phyloP scores from a whole-genome alignment of 768 basidiomycete species.

The Psilocybe cyanescens region DNA sequence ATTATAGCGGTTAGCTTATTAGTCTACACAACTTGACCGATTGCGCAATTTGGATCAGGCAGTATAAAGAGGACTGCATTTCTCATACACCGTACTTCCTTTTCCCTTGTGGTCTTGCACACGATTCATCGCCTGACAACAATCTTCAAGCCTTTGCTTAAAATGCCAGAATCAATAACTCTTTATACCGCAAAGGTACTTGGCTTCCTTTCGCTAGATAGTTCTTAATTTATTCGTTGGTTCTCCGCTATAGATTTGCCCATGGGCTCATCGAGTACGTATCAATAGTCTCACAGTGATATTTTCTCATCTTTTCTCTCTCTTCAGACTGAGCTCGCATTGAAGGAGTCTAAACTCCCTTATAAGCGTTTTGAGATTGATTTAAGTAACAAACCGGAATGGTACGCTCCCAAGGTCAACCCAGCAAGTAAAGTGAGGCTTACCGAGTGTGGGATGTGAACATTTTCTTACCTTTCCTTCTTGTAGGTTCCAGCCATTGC shows the following conservation, averaged over 20 bases:
- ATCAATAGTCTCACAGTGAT: background rate
- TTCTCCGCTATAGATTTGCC: constrained; percentile 49
- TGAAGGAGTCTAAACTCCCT: constrained; percentile 54
- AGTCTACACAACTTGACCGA: background rate
- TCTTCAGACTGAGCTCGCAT: constrained; percentile 58
- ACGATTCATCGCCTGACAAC: background rate
- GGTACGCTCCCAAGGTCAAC: constrained; percentile 70
- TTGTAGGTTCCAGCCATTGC: constrained; percentile 59
- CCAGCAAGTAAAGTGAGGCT: constrained; percentile 61
- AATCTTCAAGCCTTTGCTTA: background rate
- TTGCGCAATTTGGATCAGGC: background rate
- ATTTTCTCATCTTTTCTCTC: background rate
- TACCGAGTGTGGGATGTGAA: background rate
- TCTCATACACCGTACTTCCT: background rate
- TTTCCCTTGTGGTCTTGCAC: background rate
- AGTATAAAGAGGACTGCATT: background rate
- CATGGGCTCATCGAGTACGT: constrained; percentile 60
- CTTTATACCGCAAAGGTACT: background rate
- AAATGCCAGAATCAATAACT: background rate
- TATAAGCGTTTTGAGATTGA: constrained; percentile 62
- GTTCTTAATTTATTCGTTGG: background rate
- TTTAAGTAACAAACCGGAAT: constrained; percentile 66
- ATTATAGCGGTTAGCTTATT: background rate
- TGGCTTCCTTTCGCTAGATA: background rate
- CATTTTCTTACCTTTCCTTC: too few species aligned